Base-by-base conservation (phyloP, 1,284 basidiomycete species). In the Apiotrichum domesticum region DNA sequence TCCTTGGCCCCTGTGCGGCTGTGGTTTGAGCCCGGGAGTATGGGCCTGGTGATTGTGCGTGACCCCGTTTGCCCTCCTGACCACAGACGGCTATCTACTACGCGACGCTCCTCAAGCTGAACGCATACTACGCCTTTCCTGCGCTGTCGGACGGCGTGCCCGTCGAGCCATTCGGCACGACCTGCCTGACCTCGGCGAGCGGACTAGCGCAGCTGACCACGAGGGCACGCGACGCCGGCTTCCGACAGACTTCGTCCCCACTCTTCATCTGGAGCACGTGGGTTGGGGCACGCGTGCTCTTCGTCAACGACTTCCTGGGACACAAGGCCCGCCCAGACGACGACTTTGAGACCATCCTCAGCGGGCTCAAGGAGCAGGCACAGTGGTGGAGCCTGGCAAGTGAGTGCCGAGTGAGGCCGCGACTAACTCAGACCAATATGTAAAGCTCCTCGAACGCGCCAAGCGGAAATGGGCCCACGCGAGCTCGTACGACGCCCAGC, bases 231-330 rank as follows among this genome's bases (percentile, higher is more conserved):
- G 57, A 57, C 3, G 29, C 67, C 6, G 72, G 70, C 4, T 71
- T 61, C 53, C 55, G 46, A 15, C 61, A 46, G 4, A 51, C 61
- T 4, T 64, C 65, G 3, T 67, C 69, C 4, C 74, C 76, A 35
- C 53, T 75, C 29, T 73, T 77, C 58, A 71, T 75, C 40, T 77
- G 75, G 75, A 59, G 65, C 6, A 68, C 68, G 40, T 77, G 76
- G 76, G 72, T 76, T 7, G 73, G 70, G 3, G 76, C 74, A n/a
- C 66, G 76, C 37, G 71, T 76, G 4, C 56, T 74, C 35, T 77
- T 76, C 58, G 72, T 76, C 7, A 65, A 72, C 58, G 62, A 69
- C 2, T 77, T 72, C 56, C 56, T 74, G 46, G 63, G 63, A 13
- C 68, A 70, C 47, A 59, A 59, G 8, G 54, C 55, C 8, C 51